Conservation (phyloP, 2,329 filamentous ascomycete genomes). For the Aspergillus eucalypticola region DNA sequence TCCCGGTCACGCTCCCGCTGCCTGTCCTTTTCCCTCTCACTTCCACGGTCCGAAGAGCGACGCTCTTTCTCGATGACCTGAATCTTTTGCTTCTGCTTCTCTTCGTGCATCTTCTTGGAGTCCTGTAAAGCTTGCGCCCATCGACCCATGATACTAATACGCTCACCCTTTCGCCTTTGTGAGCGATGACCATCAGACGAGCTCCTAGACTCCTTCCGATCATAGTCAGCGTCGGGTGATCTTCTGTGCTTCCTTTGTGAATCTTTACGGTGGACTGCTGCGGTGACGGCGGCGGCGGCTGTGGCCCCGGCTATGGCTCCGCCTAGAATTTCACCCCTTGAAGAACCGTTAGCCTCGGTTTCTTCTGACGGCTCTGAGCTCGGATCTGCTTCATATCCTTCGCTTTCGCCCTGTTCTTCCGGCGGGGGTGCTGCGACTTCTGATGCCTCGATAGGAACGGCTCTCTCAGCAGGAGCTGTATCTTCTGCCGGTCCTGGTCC, state of each 20-base stretch:
- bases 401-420: constrained; percentile 13
- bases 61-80: constrained; percentile 23
- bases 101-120: constrained; percentile 37
- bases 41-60: constrained; percentile 1
- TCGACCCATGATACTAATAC: constrained; percentile 33
- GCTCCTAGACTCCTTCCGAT: constrained; percentile 38
- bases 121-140: constrained; percentile 40
- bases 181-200: constrained; percentile 37
- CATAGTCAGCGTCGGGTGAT: constrained; percentile 31
- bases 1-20: constrained; percentile 1
- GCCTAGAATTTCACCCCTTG: constrained; percentile 3
- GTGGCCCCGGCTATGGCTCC: neutral
- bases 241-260: constrained; percentile 36
- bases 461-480: constrained; percentile 12
- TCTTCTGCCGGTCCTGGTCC: constrained; percentile 9
- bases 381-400: constrained; percentile 7
- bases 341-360: constrained; percentile 8
- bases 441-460: constrained; percentile 11
- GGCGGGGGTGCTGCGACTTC: neutral
- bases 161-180: constrained; percentile 36
- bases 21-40: constrained; percentile 12
- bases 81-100: constrained; percentile 29
- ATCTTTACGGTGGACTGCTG: constrained; percentile 14
- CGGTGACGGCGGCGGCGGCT: constrained; percentile 11
- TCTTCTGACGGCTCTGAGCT: constrained; percentile 5